Percentiles rank a stretch among this genome's conserved stretches.
Evolutionary conservation across 768 basidiomycete genomes (phyloP).

Genomic region (Mycena polygramma): DNA sequence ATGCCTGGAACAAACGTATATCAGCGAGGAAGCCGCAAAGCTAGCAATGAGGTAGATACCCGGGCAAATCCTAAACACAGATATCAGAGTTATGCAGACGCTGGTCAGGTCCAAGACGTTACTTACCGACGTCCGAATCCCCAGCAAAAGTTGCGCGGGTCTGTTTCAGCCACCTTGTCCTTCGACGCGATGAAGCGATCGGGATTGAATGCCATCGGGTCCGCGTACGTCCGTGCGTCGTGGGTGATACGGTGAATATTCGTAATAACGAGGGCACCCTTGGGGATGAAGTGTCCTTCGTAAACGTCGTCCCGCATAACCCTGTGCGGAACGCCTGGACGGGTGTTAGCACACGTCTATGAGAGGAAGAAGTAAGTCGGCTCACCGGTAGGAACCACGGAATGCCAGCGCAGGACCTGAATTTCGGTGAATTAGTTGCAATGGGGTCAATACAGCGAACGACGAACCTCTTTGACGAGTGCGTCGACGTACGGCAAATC

Average conservation of each 20-base stretch:
- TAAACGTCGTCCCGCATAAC: constrained; percentile 72
- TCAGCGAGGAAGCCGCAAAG: constrained; percentile 3
- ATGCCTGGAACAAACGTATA: constrained; percentile 52
- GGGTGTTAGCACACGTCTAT: constrained; percentile 12
- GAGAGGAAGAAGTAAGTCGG: constrained; percentile 18
- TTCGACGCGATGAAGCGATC: constrained; percentile 68
- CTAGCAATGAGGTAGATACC: constrained; percentile 46
- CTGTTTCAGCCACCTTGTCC: constrained; percentile 58
- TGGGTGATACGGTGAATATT: constrained; percentile 63
- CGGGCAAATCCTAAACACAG: constrained; percentile 58
- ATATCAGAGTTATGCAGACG: neutral
- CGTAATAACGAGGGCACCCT: constrained; percentile 65
- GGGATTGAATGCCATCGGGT: constrained; percentile 70
- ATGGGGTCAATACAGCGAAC: neutral
- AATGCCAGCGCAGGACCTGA: constrained; percentile 58
- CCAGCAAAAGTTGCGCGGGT: constrained; percentile 74
- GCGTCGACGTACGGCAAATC: constrained; percentile 73
- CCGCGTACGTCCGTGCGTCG: constrained; percentile 65
- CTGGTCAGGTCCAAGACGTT: neutral
- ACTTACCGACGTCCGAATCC: constrained; percentile 78
- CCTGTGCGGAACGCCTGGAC: constrained; percentile 66
- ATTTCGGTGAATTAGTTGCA: constrained; percentile 32
- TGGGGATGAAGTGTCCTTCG: constrained; percentile 72
- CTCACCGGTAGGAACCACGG: constrained; percentile 60
- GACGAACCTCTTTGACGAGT: constrained; percentile 65